Evolutionary conservation across 1,139 yeast genomes (phyloP).

Genomic region (Yamadazyma sp.): DNA sequence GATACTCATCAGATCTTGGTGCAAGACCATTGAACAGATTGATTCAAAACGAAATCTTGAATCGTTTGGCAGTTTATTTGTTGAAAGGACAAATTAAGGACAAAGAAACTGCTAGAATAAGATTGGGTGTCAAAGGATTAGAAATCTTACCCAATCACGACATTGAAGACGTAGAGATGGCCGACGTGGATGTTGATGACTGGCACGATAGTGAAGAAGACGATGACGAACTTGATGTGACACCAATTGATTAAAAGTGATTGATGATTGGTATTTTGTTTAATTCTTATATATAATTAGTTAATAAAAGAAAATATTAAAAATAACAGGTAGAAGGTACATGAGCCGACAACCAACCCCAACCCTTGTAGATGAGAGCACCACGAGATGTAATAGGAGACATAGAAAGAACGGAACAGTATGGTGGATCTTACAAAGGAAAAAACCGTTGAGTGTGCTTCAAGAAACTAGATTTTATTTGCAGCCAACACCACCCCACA

Average conservation of each 20-base stretch:
- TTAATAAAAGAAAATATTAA: background rate
- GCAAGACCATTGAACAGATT: conserved; percentile 96
- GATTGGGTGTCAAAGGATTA: conserved; percentile 61
- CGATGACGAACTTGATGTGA: conserved; percentile 38
- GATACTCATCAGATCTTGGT: conserved; percentile 92
- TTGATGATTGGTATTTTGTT: background rate
- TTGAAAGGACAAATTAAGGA: conserved; percentile 85
- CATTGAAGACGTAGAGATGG: conserved; percentile 54
- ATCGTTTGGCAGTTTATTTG: conserved; percentile 82
- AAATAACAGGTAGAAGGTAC: background rate
- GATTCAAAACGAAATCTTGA: conserved; percentile 84
- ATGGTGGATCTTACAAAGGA: too few relatives aligned
- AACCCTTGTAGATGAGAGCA: too few relatives aligned
- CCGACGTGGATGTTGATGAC: conserved; percentile 53
- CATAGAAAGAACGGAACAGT: too few relatives aligned
- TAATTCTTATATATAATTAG: conserved; percentile 12
- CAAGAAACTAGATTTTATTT: too few relatives aligned
- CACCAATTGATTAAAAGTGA: conserved; percentile 16
- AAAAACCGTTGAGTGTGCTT: too few relatives aligned
- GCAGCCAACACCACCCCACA: too few relatives aligned
- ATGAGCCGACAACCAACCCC: too few relatives aligned
- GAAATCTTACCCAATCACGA: conserved; percentile 88
- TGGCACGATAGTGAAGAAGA: conserved; percentile 58
- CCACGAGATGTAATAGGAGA: too few relatives aligned
- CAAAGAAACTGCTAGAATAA: conserved; percentile 77